A percentile compares a stretch with the other conserved stretches of the same genome.
phyloP scores from a whole-genome alignment of 208 protist genomes.

The Trypanosoma platydactyli region DNA sequence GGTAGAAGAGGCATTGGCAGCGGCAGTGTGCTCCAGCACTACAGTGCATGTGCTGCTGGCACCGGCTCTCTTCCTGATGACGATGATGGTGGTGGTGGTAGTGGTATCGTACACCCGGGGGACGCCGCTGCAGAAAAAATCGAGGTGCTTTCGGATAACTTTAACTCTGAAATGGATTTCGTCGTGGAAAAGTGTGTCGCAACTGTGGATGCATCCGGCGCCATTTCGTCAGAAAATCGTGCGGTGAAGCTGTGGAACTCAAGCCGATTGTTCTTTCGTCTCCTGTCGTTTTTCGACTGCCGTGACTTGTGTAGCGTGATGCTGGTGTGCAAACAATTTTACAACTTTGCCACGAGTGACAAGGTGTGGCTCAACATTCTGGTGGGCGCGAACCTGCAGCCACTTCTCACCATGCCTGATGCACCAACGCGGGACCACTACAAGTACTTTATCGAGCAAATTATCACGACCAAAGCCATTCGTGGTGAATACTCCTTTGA shows the following conservation, averaged over 20 bases:
- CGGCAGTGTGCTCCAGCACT: too few relatives aligned
- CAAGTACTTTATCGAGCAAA: slow-evolving; percentile 61
- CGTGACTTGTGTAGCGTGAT: slow-evolving; percentile 43
- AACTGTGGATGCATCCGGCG: background rate
- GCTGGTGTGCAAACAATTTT: slow-evolving; percentile 34
- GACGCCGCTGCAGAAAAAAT: background rate
- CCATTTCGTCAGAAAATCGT: background rate
- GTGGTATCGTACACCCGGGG: background rate
- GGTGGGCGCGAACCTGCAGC: slow-evolving; percentile 41
- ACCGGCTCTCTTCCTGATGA: background rate
- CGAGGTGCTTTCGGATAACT: background rate
- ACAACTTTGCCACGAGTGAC: slow-evolving; percentile 42
- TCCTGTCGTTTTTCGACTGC: slow-evolving; percentile 50
- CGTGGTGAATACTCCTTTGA: slow-evolving; percentile 70
- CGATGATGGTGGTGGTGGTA: background rate
- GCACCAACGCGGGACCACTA: slow-evolving; percentile 39
- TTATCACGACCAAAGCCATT: slow-evolving; percentile 67
- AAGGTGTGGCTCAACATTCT: slow-evolving; percentile 51
- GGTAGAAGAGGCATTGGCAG: too few relatives aligned
- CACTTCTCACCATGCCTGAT: slow-evolving; percentile 38
- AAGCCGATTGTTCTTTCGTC: slow-evolving; percentile 7
- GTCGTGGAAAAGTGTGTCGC: background rate
- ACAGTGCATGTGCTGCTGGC: too few relatives aligned
- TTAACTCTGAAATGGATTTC: background rate
- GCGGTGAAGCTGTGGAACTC: slow-evolving; percentile 1